These are phyloP conservation scores for Linnemannia hyalina DNA, from an alignment of 192 early-diverging fungal genomes.

Conservation along the genomic window DNA sequence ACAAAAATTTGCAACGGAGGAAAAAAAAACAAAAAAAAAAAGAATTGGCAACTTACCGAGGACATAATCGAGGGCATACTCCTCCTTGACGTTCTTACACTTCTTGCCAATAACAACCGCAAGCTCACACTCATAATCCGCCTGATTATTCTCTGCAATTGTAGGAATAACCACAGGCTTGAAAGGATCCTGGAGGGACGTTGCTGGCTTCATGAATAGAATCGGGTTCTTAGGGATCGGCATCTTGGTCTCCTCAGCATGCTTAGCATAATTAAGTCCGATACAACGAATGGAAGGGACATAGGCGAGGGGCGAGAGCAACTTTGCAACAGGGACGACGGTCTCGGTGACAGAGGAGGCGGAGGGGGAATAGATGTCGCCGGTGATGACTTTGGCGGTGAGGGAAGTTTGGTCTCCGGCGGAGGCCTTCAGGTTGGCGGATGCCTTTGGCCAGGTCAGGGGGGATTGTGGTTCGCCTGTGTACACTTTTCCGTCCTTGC, in stretches of 20 bases:
- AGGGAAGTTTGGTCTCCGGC: conserved; percentile 20
- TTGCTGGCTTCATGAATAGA: conserved; percentile 69
- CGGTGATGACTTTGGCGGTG: conserved; percentile 60
- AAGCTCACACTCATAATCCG: conserved; percentile 74
- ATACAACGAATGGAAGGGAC: conserved; percentile 65
- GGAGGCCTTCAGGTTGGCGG: background rate
- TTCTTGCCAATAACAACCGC: conserved; percentile 71
- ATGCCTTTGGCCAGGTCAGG: conserved; percentile 29
- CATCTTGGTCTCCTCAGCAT: conserved; percentile 68
- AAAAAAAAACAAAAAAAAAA: background rate
- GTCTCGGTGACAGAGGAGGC: conserved; percentile 52
- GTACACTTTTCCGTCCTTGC: conserved; percentile 61
- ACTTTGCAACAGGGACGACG: conserved; percentile 51
- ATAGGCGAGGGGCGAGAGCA: conserved; percentile 60
- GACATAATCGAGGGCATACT: conserved; percentile 66
- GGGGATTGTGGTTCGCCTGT: conserved; percentile 59
- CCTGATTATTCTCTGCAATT: conserved; percentile 63
- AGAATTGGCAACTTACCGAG: conserved; percentile 32
- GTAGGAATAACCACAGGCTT: conserved; percentile 61
- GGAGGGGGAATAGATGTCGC: conserved; percentile 56
- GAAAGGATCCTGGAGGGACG: conserved; percentile 59
- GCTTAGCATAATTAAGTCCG: conserved; percentile 71
- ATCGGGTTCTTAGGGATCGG: conserved; percentile 64
- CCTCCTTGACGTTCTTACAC: conserved; percentile 64
- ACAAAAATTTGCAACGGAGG: too few relatives aligned